Percentiles rank a stretch among this genome's conserved stretches.
Conservation (phyloP, 1,139 yeast genomes). For the Candida albicans region DNA sequence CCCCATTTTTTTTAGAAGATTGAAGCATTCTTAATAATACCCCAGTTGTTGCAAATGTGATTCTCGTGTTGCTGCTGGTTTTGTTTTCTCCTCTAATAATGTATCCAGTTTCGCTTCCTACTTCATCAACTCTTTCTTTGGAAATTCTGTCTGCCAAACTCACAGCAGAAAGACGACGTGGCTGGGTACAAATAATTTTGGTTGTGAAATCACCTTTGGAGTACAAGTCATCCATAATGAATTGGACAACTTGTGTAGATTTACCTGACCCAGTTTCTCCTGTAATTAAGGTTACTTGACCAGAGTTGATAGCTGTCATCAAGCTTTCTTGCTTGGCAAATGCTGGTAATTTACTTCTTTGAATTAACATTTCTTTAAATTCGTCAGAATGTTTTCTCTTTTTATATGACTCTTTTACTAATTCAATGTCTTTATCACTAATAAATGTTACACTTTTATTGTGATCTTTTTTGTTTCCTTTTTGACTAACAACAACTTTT, state of each 20-base stretch:
- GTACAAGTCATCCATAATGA: constrained; percentile 66
- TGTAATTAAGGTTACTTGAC: constrained; percentile 75
- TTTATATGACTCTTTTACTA: constrained; percentile 25
- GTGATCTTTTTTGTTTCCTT: neutral
- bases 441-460: neutral
- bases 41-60: constrained; percentile 90
- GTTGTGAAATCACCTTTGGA: constrained; percentile 46
- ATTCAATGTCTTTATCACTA: constrained; percentile 15
- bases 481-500: neutral
- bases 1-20: constrained; percentile 25
- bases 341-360: constrained; percentile 72
- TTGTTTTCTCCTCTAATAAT: constrained; percentile 87
- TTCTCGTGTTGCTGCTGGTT: constrained; percentile 59
- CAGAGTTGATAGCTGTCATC: constrained; percentile 52
- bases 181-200: constrained; percentile 86
- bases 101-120: constrained; percentile 86
- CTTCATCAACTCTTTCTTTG: constrained; percentile 66
- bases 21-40: constrained; percentile 85
- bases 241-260: constrained; percentile 91
- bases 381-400: constrained; percentile 6
- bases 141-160: constrained; percentile 93
- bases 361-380: constrained; percentile 16
- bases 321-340: constrained; percentile 67
- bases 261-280: constrained; percentile 99
- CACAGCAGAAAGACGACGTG: constrained; percentile 92